Base-by-base conservation (phyloP, 2,329 filamentous ascomycete genomes). In the Sclerotinia trifoliorum region DNA sequence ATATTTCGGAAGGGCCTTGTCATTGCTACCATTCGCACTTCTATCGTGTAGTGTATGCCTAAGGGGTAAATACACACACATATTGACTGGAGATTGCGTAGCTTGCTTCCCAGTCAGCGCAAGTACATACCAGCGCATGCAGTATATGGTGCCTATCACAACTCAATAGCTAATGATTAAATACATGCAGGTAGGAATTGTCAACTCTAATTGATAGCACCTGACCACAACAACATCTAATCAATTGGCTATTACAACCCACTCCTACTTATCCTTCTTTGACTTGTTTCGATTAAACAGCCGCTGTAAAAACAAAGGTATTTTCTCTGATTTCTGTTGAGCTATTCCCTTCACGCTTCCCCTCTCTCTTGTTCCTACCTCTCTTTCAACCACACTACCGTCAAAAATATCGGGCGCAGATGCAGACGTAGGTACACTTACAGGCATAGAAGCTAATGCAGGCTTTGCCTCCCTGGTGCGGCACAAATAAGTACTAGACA, bases 401-500 rank as follows among this genome's bases (percentile, higher is more conserved):
- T 6, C 7, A 3, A 19, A 17, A 57, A 15, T 6, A 19, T 13
- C 35, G 48, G 42, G 11, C 11, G 11, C 6, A 35, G 42, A n/a
- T 11, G 11, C 11, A 35, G 57, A n/a, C 11, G 7, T 19, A 57
- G 55, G 15, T 2, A 6, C 42, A 35, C 5, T 10, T n/a, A 60
- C 5, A n/a, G 3, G 2, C 1, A 3, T 15, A 35, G 29, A n/a
- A 19, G 6, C 15, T 1, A 61, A 13, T 1, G 2, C 11, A 32
- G 10, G 13, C 1, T 32, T 19, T 17, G 1, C 26, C 57, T 32
- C 6, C 2, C 1, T 46, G 1, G 2, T 2, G 11, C 0, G 26
- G 21, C 0, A 29, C 13, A 48, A 46, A 17, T 15, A 32, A 48
- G 0, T 1, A 11, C 19, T 1, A 0, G 2, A 8, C 3, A 2